Conservation (phyloP, 805 yeast genomes). For the Candida lessepsii region DNA sequence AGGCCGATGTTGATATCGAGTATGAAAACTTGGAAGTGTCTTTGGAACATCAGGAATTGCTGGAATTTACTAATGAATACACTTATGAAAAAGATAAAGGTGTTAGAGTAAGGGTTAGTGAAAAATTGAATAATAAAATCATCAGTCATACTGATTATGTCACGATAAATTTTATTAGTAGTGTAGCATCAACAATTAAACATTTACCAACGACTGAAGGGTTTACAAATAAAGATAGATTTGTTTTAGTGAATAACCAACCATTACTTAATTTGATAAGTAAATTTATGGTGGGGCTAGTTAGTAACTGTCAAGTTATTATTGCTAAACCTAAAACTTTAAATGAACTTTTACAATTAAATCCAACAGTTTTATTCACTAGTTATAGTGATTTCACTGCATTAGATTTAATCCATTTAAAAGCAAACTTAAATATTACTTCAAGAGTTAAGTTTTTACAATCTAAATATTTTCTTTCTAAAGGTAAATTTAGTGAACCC, state of each 20-base stretch:
- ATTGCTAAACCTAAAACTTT: conserved; percentile 16
- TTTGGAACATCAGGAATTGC: conserved; percentile 2
- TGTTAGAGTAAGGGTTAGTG: conserved; percentile 28
- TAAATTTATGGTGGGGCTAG: conserved; percentile 40
- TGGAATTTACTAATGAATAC: conserved; percentile 30
- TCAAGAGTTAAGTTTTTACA: conserved; percentile 29
- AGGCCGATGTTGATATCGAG: conserved; percentile 9
- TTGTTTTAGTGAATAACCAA: conserved; percentile 22
- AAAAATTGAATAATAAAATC: conserved; percentile 14
- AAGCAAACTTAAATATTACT: conserved; percentile 7
- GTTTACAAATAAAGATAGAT: conserved; percentile 18
- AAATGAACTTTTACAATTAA: conserved; percentile 13
- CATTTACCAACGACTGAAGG: conserved; percentile 33
- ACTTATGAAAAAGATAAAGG: conserved; percentile 35
- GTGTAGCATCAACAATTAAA: conserved; percentile 51
- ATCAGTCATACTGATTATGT: conserved; percentile 33
- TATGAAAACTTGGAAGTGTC: conserved; percentile 4
- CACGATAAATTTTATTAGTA: conserved; percentile 52
- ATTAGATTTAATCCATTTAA: background rate
- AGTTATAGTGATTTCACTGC: background rate
- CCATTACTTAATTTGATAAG: conserved; percentile 28
- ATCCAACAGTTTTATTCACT: conserved; percentile 32
- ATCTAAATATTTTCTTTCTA: conserved; percentile 43
- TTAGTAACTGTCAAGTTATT: conserved; percentile 28
- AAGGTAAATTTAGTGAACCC: conserved; percentile 44